Conservation (phyloP, 306 rosid species). For the Medicago lupulina region DNA sequence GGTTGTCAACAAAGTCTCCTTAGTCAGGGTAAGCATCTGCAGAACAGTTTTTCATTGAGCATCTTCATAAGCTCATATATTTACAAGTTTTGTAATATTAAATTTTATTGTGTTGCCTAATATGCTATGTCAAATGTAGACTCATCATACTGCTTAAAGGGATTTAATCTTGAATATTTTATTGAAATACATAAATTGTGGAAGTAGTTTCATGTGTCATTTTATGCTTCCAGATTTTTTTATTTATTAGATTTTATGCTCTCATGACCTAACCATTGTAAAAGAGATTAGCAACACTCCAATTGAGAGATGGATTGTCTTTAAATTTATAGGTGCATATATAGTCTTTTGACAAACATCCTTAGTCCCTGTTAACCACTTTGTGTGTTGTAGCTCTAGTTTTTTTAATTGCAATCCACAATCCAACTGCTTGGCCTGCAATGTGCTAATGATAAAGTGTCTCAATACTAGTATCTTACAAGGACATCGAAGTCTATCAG, state of each 20-base stretch:
- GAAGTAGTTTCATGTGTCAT: conserved; percentile 28
- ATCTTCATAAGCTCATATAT: conserved; percentile 22
- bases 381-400: not conserved
- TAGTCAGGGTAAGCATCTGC: conserved; percentile 61
- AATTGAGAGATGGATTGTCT: conserved; percentile 8
- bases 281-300: conserved; percentile 16
- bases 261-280: not conserved
- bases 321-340: conserved; percentile 19
- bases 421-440: conserved; percentile 21
- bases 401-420: not conserved
- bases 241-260: conserved; percentile 21
- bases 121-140: conserved; percentile 28
- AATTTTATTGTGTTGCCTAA: conserved; percentile 21
- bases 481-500: conserved; percentile 12
- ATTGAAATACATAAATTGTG: conserved; percentile 26
- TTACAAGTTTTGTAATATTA: conserved; percentile 11
- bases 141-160: conserved; percentile 18
- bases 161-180: conserved; percentile 8
- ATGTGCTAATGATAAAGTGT: conserved; percentile 19
- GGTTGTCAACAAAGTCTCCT: conserved; percentile 88
- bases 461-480: conserved; percentile 31
- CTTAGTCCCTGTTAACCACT: conserved; percentile 24
- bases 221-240: conserved; percentile 12
- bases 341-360: conserved; percentile 9
- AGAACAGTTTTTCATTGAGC: conserved; percentile 9